Evolutionary conservation across 768 basidiomycete species (phyloP).

Genomic region (Pulveroboletus frians): DNA sequence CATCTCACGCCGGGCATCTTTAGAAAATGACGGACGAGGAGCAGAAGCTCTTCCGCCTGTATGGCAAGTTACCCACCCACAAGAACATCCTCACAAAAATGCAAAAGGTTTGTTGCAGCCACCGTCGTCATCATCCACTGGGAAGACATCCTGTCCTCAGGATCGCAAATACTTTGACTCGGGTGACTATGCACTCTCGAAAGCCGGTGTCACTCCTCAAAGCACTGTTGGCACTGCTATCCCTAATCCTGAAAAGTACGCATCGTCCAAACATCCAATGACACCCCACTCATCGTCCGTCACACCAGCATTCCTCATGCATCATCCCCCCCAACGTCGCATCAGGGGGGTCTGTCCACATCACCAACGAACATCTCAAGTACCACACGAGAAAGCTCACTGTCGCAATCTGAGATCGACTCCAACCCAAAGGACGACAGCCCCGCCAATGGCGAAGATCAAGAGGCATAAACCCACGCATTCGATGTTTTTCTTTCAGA

Average conservation of each 20-base stretch:
- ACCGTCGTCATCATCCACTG: slow-evolving; percentile 1
- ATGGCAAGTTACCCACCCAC: slow-evolving; percentile 90
- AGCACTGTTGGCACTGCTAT: slow-evolving; percentile 91
- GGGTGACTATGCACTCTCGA: slow-evolving; percentile 95
- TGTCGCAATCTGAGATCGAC: slow-evolving; percentile 30
- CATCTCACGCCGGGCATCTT: slow-evolving; percentile 12
- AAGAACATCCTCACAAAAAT: slow-evolving; percentile 93
- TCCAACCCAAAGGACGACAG: slow-evolving; percentile 14
- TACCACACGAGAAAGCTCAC: slow-evolving; percentile 56
- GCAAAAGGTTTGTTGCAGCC: slow-evolving; percentile 67
- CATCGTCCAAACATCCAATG: slow-evolving; percentile 3
- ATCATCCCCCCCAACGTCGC: slow-evolving; percentile 57
- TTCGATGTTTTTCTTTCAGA: slow-evolving; percentile 1
- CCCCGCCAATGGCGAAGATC: slow-evolving; percentile 8
- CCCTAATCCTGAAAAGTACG: slow-evolving; percentile 95
- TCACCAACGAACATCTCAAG: slow-evolving; percentile 71
- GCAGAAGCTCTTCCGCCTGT: slow-evolving; percentile 88
- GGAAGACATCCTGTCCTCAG: slow-evolving; percentile 37
- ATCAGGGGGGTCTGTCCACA: slow-evolving; percentile 55
- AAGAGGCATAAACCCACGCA: slow-evolving; percentile 13
- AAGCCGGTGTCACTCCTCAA: slow-evolving; percentile 88
- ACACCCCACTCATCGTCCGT: neutral
- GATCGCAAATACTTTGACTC: slow-evolving; percentile 99
- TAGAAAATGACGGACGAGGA: slow-evolving; percentile 86
- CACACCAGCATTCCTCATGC: slow-evolving; percentile 80